Percentiles rank a stretch among this genome's conserved stretches.
Evolutionary conservation across 768 basidiomycete species (phyloP).

Genomic region (Baorangia bicolor): DNA sequence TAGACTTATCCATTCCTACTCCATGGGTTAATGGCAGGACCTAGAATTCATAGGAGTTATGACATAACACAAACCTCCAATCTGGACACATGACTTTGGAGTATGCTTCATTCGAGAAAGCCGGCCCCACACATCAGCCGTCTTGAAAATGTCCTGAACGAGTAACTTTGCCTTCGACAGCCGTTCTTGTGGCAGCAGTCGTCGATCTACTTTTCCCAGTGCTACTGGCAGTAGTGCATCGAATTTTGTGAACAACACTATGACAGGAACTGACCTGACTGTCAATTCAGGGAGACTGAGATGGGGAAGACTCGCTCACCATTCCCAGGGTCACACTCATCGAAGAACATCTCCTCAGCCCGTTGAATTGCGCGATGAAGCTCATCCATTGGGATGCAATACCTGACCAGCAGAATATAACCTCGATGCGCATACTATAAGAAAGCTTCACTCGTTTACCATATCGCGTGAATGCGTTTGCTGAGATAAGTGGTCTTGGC

Average conservation of each 20-base stretch:
- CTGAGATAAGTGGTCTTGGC: not conserved
- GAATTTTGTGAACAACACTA: slow-evolving; percentile 11
- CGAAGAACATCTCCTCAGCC: slow-evolving; percentile 3
- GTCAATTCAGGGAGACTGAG: not conserved
- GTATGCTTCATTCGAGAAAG: not conserved
- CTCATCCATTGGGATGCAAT: slow-evolving; percentile 9
- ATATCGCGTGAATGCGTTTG: slow-evolving; percentile 5
- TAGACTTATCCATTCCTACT: not conserved
- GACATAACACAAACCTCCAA: not conserved
- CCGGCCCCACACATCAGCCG: not conserved
- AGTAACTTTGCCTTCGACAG: not conserved
- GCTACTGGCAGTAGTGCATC: slow-evolving; percentile 3
- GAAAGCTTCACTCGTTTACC: not conserved
- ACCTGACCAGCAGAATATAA: not conserved
- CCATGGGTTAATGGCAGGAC: not conserved
- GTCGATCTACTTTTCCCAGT: not conserved
- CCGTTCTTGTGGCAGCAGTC: not conserved
- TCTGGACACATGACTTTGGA: not conserved
- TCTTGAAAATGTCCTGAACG: not conserved
- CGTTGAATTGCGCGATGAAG: not conserved
- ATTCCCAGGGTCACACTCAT: not conserved
- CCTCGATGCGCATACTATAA: not conserved
- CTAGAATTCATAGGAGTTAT: not conserved
- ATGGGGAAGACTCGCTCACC: not conserved
- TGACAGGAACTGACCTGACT: not conserved